Evolutionary conservation across 148 eudicot species (phyloP), one percentile per base, ranked within the genome.

Genomic region (Linanthus parryae): DNA sequence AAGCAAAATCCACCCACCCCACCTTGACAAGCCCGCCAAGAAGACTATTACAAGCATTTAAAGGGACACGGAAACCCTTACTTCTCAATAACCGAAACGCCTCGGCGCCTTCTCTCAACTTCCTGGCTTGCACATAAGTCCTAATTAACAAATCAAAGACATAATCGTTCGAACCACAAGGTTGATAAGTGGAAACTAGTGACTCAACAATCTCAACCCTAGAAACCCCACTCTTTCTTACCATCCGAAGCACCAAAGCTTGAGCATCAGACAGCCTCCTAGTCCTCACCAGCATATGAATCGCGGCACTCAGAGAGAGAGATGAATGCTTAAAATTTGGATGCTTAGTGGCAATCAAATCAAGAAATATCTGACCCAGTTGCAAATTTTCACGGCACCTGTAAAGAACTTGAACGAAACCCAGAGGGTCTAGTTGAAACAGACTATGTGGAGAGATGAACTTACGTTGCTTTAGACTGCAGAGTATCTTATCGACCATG

Each of bases 41-140:
- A 53, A 88, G 67, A 70, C 94, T 67, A 71, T 88, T 88, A 69
- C 82, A 81, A 19, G 81, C 94, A 69, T 88, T 82, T 38, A 84
- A 42, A 57, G 94, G 75, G 37, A 77, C 82, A 61, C 73, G 66
- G 68, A 84, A 13, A 21, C 81, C 75, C 59, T 72, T 61, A 51
- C 48, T 50, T 33, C 49, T 57, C 59, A 84, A 37, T 45, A 69
- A 17, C 35, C 65, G 56, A 41, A 81, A 82, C 31, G 77, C 90
- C 70, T 88, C 90, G 5, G 68, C 68, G 1, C 66, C 90, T 52
- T 88, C 94, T 57, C 94, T 73, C 34, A 82, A 61, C 77, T 83
- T 81, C 77, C 77, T 79, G 53, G 90, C 89, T 66, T 88, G 97
- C 54, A 88, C 96, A 61, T 74, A 84, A 61, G 80, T 88, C 76